Base-by-base conservation (phyloP, 345 rosid species). In the Excoecaria agallocha region DNA sequence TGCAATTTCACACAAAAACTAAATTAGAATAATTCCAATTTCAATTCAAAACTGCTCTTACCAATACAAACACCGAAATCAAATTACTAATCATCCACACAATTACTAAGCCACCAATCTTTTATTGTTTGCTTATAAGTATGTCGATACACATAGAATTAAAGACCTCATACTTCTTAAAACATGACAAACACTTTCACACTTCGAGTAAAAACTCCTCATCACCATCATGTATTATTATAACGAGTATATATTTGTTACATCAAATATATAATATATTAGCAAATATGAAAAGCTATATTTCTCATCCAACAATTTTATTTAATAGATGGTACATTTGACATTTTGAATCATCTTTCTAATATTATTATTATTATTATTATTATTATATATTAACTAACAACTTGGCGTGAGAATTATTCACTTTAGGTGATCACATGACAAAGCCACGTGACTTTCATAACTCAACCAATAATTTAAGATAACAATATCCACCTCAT, bases 371-470 rank as follows among this genome's bases (percentile, higher is more conserved):
- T 30, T 30, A n/a, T n/a, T n/a, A 30, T 30, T 30, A 2, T 30
- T 30, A 30, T 30, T 30, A 30, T 30, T 30, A 30, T 30, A 30
- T 30, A 30, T 30, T 37, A 2, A 41, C 8, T 8, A 9, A 64
- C n/a, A 49, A 25, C 20, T 22, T 37, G 39, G 16, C 25, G 12
- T 41, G 43, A 46, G 41, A 72, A 62, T 55, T 58, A 68, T 37
- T 64, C 66, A 64, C 35, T 68, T 58, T 70, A 19, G 22, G 54
- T 6, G 41, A 65, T 63, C 83, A 79, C 85, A 66, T 79, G 85
- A 71, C 70, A 70, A 62, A 60, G 73, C 78, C 88, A 85, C 79
- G 88, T 82, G 90, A 82, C 82, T 19, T 62, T 69, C 80, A 78
- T 76, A 57, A 61, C 64, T 38, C 51, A 73, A 55, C 65, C 66